Base-by-base conservation (phyloP, 2,329 filamentous ascomycete genomes). In the Calonectria multiphialidica region DNA sequence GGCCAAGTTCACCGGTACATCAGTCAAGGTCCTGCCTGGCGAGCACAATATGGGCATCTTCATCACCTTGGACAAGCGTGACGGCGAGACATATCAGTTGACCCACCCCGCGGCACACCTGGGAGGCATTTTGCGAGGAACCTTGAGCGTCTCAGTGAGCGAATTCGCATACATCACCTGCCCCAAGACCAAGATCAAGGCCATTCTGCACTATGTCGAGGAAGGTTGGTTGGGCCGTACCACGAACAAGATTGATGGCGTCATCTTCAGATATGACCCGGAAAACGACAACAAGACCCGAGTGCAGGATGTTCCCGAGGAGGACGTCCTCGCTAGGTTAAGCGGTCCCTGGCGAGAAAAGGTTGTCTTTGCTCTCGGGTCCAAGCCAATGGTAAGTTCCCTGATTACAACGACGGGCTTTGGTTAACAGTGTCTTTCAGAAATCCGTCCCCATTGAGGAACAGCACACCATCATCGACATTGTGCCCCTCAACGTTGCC, bases 1-100 rank as follows among this genome's bases (percentile, higher is more conserved):
- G 77, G 97, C 97, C 81, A 98, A 98, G 84, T 99, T 99, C 85
- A 98, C 97, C 1, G 97, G 97, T 70, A 98, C 97, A 21, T 96
- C 94, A 78, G 90, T 99, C 83, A 95, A 95, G 81, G 96, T 99
- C 44, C 92, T 93, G 25, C 95, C 97, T 0, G 97, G 97, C 74
- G 93, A 96, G 81, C 95, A 98, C 86, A 99, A 99, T 83, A 88
- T 97, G 76, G 97, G 97, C 75, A 98, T 99, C 79, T 99, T 98
- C 85, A 93, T 99, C 82, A 96, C 91, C 12, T 86, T 98, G 30
- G 91, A 95, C 79, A 93, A 92, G 75, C 90, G 94, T 66, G 91
- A 93, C 78, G 90, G 96, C 80, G 97, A 99, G 86, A 94, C 96
- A 74, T 99, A 99, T 83, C 95, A 98, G 81, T 90, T 99, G 74